A percentile compares a stretch with the other conserved stretches of the same genome.
Conservation (phyloP, 192 early-diverging fungal genomes). For the Paraglomus brasilianum region DNA sequence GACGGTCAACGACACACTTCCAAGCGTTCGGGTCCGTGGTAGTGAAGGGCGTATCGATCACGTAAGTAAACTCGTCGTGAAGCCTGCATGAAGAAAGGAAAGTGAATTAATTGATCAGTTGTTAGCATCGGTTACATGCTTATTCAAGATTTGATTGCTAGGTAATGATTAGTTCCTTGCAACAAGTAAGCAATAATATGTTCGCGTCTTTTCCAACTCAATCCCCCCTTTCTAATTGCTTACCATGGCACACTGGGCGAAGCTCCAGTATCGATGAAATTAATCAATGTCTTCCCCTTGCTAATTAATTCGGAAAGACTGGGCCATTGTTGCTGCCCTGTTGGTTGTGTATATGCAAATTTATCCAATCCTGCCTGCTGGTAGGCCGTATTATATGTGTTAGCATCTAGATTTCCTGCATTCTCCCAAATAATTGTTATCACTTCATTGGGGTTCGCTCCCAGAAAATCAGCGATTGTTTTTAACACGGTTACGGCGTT, state of each 20-base stretch:
- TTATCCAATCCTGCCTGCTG: slow-evolving; percentile 49
- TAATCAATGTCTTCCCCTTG: slow-evolving; percentile 63
- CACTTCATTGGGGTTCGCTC: slow-evolving; percentile 68
- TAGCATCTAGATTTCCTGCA: slow-evolving; percentile 46
- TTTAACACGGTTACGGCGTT: slow-evolving; percentile 54
- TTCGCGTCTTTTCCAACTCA: background rate
- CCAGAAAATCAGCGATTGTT: slow-evolving; percentile 58
- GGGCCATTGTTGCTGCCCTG: slow-evolving; percentile 58
- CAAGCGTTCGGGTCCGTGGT: slow-evolving; percentile 50
- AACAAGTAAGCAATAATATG: background rate
- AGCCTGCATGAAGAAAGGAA: slow-evolving; percentile 41
- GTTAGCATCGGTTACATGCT: background rate
- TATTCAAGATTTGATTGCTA: background rate
- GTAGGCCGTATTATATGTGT: slow-evolving; percentile 41
- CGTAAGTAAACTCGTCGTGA: slow-evolving; percentile 59
- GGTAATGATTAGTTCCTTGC: background rate
- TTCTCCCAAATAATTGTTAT: slow-evolving; percentile 78
- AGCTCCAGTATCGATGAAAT: slow-evolving; percentile 56
- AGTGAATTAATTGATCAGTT: background rate
- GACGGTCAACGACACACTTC: slow-evolving; percentile 59
- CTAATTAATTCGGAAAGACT: slow-evolving; percentile 65
- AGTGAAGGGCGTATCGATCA: slow-evolving; percentile 72
- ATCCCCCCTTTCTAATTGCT: background rate
- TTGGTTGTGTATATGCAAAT: slow-evolving; percentile 52
- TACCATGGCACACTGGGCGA: slow-evolving; percentile 66